These are phyloP conservation scores for Linderniella brevidens DNA, from an alignment of 257 asterid species.

Conservation along the genomic window DNA sequence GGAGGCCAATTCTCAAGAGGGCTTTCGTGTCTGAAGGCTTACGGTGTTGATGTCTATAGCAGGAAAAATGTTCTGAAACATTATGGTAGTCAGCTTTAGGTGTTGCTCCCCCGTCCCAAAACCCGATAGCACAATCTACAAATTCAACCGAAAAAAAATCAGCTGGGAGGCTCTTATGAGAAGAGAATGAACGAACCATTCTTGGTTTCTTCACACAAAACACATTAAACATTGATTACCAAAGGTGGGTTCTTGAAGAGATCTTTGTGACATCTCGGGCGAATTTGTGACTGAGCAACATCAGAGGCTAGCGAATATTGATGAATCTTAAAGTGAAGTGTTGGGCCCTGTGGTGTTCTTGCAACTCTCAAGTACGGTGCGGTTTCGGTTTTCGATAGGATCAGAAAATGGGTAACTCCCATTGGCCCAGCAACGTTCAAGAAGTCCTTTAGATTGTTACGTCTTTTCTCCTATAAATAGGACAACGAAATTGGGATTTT, in stretches of 20 bases:
- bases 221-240: slow-evolving; percentile 26
- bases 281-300: slow-evolving; percentile 58
- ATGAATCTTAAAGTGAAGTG: slow-evolving; percentile 75
- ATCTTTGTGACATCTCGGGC: slow-evolving; percentile 69
- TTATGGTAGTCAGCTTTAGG: slow-evolving; percentile 67
- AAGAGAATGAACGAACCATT: not conserved
- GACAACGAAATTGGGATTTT: too few relatives aligned
- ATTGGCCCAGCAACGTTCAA: slow-evolving; percentile 74
- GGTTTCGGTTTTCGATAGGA: slow-evolving; percentile 59
- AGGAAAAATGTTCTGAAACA: slow-evolving; percentile 93
- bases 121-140: slow-evolving; percentile 91
- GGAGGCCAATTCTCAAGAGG: not conserved
- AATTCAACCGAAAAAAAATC: slow-evolving; percentile 1
- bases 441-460: slow-evolving; percentile 72
- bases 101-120: slow-evolving; percentile 95
- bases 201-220: too few relatives aligned
- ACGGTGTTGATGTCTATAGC: slow-evolving; percentile 85
- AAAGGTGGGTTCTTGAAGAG: slow-evolving; percentile 68
- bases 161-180: not conserved
- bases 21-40: slow-evolving; percentile 2
- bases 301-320: slow-evolving; percentile 70
- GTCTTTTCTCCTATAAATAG: slow-evolving; percentile 54
- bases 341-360: slow-evolving; percentile 82
- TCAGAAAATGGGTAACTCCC: slow-evolving; percentile 92
- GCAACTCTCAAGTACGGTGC: slow-evolving; percentile 78